Percentiles rank a stretch among this genome's conserved stretches.
These are phyloP conservation scores for Paraphaeosphaeria minitans DNA, from an alignment of 2,329 filamentous ascomycete genomes.

Conservation along the genomic window DNA sequence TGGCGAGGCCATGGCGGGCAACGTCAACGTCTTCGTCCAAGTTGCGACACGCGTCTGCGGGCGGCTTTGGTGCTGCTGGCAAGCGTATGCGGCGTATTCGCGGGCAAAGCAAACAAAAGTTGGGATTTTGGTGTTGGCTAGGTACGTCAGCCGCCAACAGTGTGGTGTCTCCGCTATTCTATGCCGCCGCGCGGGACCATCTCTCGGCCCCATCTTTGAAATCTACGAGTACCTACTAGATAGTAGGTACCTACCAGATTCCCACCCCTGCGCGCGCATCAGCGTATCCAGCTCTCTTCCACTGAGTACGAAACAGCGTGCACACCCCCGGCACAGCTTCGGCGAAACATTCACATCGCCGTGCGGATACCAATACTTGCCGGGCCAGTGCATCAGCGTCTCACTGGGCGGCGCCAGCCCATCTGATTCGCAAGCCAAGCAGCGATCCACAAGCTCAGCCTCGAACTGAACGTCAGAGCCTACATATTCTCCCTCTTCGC, in stretches of 20 bases:
- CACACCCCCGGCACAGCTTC: background rate
- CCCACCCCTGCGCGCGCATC: background rate
- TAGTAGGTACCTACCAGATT: too few species aligned
- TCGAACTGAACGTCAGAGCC: conserved; percentile 22
- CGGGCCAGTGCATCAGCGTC: background rate
- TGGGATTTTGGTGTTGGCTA: conserved; percentile 12
- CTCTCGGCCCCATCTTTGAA: too few species aligned
- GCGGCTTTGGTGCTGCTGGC: background rate
- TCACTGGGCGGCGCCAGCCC: background rate
- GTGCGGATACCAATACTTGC: background rate
- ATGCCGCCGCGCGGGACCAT: background rate
- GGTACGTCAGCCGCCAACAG: conserved; percentile 7
- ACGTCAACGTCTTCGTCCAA: conserved; percentile 1
- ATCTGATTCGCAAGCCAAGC: conserved; percentile 7
- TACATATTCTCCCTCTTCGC: too few species aligned
- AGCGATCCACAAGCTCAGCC: conserved; percentile 19
- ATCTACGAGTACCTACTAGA: too few species aligned
- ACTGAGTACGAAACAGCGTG: background rate
- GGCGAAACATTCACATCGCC: background rate
- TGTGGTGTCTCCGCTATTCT: background rate
- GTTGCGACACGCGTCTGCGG: background rate
- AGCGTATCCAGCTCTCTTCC: background rate
- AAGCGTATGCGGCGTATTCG: background rate
- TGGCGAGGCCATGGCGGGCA: too few species aligned
- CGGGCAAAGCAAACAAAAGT: background rate